Evolutionary conservation across 192 early-diverging fungal species (phyloP).

Genomic region (Linnemannia elongata): DNA sequence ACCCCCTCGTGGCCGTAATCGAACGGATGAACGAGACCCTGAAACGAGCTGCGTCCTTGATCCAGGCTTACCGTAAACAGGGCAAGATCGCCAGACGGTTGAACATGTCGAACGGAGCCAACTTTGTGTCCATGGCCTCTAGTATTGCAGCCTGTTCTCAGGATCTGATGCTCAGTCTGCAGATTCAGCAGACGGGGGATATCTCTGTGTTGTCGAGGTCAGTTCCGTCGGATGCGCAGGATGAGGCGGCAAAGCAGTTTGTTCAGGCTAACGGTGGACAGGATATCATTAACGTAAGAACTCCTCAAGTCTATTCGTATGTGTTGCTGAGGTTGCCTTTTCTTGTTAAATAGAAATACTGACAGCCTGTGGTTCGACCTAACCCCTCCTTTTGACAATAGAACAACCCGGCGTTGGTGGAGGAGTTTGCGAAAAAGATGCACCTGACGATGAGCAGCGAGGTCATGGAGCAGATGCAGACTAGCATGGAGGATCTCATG

Average conservation of each 20-base stretch:
- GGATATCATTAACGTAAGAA: slow-evolving; percentile 50
- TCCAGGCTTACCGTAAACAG: slow-evolving; percentile 65
- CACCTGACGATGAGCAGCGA: slow-evolving; percentile 48
- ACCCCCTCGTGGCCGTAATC: slow-evolving; percentile 57
- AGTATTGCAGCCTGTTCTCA: slow-evolving; percentile 58
- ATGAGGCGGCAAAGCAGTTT: slow-evolving; percentile 62
- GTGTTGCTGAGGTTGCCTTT: not conserved
- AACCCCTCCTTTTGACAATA: not conserved
- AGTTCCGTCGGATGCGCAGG: slow-evolving; percentile 57
- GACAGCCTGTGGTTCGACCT: not conserved
- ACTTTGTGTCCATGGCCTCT: slow-evolving; percentile 53
- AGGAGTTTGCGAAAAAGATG: slow-evolving; percentile 57
- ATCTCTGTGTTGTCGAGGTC: slow-evolving; percentile 56
- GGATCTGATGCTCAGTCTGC: slow-evolving; percentile 68
- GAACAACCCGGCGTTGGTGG: slow-evolving; percentile 52
- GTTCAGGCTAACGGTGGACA: slow-evolving; percentile 58
- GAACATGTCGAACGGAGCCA: slow-evolving; percentile 65
- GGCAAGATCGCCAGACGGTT: slow-evolving; percentile 61
- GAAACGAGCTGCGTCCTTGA: slow-evolving; percentile 58
- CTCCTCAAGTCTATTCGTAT: not conserved
- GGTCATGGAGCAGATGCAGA: slow-evolving; percentile 58
- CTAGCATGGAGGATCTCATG: slow-evolving; percentile 51
- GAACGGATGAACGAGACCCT: slow-evolving; percentile 57
- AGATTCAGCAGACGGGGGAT: slow-evolving; percentile 68
- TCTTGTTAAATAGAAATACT: not conserved